Base-by-base conservation (phyloP, 805 yeast species). In the Sugiyamaella lignohabitans region DNA sequence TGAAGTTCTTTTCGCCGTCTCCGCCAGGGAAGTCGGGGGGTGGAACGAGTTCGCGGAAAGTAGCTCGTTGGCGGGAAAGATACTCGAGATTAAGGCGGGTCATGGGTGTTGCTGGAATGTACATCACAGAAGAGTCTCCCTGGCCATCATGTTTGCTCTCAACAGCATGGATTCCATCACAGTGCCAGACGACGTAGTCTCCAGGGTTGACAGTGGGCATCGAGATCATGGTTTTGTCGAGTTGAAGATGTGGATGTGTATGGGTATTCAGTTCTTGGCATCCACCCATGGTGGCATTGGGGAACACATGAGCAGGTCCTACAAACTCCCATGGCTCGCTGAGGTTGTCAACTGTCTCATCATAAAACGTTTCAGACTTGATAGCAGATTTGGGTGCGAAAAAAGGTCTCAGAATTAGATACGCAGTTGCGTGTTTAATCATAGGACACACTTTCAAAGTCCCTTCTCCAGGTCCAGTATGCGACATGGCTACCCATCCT, bases 131-230 rank as follows among this genome's bases (percentile, higher is more conserved):
- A 3, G 76, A 68, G 48, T 68, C 69, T 5, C 43, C 29, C 2
- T 32, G 30, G 4, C 74, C 73, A 4, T 45, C 46, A 48, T 68
- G 72, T 3, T 53, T 61, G 17, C 58, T 49, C 44, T 72, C 75
- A 21, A 72, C 73, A 10, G 67, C 66, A 51, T 72, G 76, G 14
- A 65, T 61, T 21, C 62, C 43, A 50, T 71, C 75, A 45, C 68
- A 61, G 46, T 72, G 76, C 75, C 75, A 71, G 44, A 66, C 64
- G 1, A 72, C 71, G 48, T 58, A 61, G 53, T 70, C 74, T 4
- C 76, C 76, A 10, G 71, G 64, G 1, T 62, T 43, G n/a, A 70
- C 71, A 16, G 58, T 52, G 4, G 75, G 74, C 34, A 70, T 56
- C 1, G 64, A 53, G 10, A 62, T 60, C 59, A 71, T 65, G 2